These are phyloP conservation scores for Paecilomyces niveus DNA, from an alignment of 2,329 filamentous ascomycete genomes.

Conservation along the genomic window DNA sequence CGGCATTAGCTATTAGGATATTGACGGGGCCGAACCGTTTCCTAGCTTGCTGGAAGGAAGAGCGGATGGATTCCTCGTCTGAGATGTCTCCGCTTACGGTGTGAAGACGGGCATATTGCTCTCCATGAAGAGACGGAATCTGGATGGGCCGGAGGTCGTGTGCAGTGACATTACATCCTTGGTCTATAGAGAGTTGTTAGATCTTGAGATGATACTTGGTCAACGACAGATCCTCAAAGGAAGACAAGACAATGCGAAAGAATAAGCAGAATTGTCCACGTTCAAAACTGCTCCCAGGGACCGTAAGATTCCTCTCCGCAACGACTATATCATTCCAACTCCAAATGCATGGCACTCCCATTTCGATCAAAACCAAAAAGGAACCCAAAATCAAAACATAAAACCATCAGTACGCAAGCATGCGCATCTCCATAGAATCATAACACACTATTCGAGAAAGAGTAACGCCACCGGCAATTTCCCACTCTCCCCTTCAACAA, in stretches of 20 bases:
- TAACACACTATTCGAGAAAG: too few relatives aligned
- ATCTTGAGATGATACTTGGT: neutral
- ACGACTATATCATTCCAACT: neutral
- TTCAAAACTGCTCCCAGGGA: too few relatives aligned
- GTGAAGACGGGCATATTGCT: conserved; percentile 30
- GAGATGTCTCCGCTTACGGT: conserved; percentile 42
- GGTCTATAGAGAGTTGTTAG: conserved; percentile 25
- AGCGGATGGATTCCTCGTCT: conserved; percentile 39
- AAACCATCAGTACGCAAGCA: too few relatives aligned
- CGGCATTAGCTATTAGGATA: conserved; percentile 48
- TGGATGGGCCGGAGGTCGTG: conserved; percentile 40
- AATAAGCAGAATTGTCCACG: neutral
- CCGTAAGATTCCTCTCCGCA: neutral
- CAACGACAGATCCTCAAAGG: neutral
- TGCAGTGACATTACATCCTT: conserved; percentile 49
- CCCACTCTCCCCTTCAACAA: too few relatives aligned
- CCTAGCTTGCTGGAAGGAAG: conserved; percentile 35
- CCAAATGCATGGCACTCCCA: neutral
- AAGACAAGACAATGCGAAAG: neutral
- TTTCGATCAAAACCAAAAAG: too few relatives aligned
- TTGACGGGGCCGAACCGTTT: conserved; percentile 44
- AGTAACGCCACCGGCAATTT: too few relatives aligned
- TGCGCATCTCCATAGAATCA: too few relatives aligned
- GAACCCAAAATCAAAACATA: too few relatives aligned
- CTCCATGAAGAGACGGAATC: conserved; percentile 17